Evolutionary conservation across 345 rosid genomes (phyloP), one percentile per base, ranked within the genome.

Genomic region (Camelina sativa): DNA sequence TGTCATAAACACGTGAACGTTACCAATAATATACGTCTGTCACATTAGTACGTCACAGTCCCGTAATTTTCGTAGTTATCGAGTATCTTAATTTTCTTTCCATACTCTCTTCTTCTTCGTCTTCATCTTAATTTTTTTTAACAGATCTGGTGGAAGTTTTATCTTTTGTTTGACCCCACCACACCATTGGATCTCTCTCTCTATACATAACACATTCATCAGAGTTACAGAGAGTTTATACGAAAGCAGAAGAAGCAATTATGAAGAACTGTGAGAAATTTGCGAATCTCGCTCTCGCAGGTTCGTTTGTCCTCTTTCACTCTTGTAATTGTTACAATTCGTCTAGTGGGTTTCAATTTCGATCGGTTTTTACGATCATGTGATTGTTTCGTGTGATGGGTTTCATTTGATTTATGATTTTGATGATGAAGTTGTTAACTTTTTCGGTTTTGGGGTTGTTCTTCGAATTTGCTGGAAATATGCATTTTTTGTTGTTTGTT

Each of bases 231-330:
- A 61, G 79, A 52, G 79, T 61, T 28, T 22, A 51, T 67, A 61
- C 79, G 63, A 10, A 34, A 62, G 28, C 66, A 41, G 28, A 47
- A 51, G 1, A 57, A 65, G 9, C 63, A 75, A n/a, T 68, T 20
- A 91, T 91, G 97, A 94, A 88, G 88, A 91, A 83, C 75, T 58
- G 81, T 62, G 98, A 93, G 79, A 88, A 87, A 72, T 46, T 91
- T 13, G 92, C 98, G 2, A 91, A 89, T 81, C 61, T 85, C 43
- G 93, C 90, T 46, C 88, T 93, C 69, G 97, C 88, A 89, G 98
- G 98, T 93, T 62, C 76, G 59, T 25, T 73, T 19, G 2, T 75
- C 43, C 43, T 38, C 6, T 50, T 28, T 17, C 12, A 34, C 71
- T 34, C 7, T 0, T 5, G 4, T 35, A 7, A 59, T 38, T n/a